Evolutionary conservation across 2,329 filamentous ascomycete species (phyloP), one percentile per base, ranked within the genome.

Genomic region (Penicillium verrucosum): DNA sequence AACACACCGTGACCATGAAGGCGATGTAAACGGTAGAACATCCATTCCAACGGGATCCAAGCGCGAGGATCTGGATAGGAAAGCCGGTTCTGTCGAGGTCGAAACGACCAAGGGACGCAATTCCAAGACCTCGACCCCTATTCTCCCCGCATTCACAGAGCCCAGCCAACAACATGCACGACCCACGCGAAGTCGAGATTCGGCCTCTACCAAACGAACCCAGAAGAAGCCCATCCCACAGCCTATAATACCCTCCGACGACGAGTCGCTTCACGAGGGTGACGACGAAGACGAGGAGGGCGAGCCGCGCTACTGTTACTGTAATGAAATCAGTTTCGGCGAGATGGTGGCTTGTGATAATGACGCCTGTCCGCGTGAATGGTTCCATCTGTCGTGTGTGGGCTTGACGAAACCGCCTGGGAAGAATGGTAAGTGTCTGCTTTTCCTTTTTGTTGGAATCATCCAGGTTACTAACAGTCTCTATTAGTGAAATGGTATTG

Each of bases 311-410:
- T 92, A 92, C 72, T 91, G 89, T 73, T 90, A 90, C 74, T 92
- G 89, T 72, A 88, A 91, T 65, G 83, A 86, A 46, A 86, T 91
- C 53, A 91, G 88, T 67, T 92, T 91, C 68, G 89, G 89, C 21
- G 89, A 90, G 75, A 92, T 92, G 89, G 88, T 92, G 42, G 89
- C 87, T 2, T 92, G 89, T 68, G 89, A 92, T 70, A 85, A 85
- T 8, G 83, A 87, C 57, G 83, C 84, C 47, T 92, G 89, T 74
- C 82, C 84, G 63, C 82, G 85, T 60, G 89, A 92, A 73, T 92
- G 89, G 89, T 93, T 92, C 77, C 89, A 92, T 79, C 76, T 94
- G 48, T 88, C 87, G 48, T 94, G 90, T 72, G 89, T 91, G 30
- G 90, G 90, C 27, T 75, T 94, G 66, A 89, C 88, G 65, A 88